Evolutionary conservation across 2,329 filamentous ascomycete species (phyloP), one percentile per base, ranked within the genome.

Genomic region (Colletotrichum sp.): DNA sequence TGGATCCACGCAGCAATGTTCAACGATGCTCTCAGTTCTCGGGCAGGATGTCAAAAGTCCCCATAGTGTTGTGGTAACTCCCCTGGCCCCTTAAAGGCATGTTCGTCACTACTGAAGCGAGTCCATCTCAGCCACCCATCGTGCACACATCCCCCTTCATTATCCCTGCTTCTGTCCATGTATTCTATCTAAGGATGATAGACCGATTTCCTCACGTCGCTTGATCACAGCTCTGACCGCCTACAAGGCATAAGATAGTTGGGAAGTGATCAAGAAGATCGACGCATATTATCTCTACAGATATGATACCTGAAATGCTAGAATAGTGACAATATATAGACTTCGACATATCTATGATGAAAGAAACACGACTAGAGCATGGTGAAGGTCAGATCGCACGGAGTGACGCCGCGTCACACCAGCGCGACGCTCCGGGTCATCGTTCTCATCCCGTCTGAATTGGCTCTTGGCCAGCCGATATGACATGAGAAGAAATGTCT

Each of bases 11-110:
- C 9, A 12, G 4, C 18, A 39, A 3, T 5, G 16, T 39, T 1
- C 15, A 2, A 18, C 0, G 6, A 0, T 5, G 8, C 8, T 16
- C 4, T 39, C 1, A 5, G 8, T 16, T 18, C 16, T 39, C 8
- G 16, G 16, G 36, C 0, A 4, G 1, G 16, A 18, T 39, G 36
- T 39, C 2, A 39, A 8, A 36, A 36, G 1, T 0, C 15, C 15
- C 0, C 34, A 36, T 36, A 0, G 15, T 15, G 15, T 16, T 36
- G 34, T 36, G 15, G 15, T 36, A 8, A 16, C 1, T 3, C 3
- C 15, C 15, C 34, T 39, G 6, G 7, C 1, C 34, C 15, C 1
- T 39, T 0, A 16, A 39, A 39, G 34, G 34, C 34, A 16, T 1
- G 4, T 1, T 16, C 34, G 15, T 8, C 6, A 4, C 15, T 16